phyloP scores from a whole-genome alignment of 2,329 filamentous ascomycete species.

The Sphaerulina populicola region DNA sequence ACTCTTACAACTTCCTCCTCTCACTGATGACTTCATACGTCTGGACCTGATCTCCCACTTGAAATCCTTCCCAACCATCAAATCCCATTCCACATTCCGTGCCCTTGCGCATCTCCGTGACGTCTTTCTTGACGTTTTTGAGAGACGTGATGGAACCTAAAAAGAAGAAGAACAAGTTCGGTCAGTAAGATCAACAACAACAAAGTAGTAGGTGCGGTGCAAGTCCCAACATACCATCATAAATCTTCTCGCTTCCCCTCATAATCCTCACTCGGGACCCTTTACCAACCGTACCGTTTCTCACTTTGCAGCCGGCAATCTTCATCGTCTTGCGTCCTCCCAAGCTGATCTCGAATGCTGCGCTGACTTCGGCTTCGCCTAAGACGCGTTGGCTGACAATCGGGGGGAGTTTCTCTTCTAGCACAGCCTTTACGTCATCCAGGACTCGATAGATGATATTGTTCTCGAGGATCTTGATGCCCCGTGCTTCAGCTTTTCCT shows the following conservation, averaged over 20 bases:
- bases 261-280: slow-evolving; percentile 62
- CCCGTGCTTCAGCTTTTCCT: slow-evolving; percentile 58
- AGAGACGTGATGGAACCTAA: slow-evolving; percentile 70
- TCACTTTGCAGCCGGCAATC: slow-evolving; percentile 79
- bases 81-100: slow-evolving; percentile 90
- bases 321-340: slow-evolving; percentile 61
- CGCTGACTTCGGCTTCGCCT: slow-evolving; percentile 78
- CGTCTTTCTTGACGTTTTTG: slow-evolving; percentile 88
- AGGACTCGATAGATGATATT: slow-evolving; percentile 76
- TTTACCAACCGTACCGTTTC: slow-evolving; percentile 65
- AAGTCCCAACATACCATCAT: slow-evolving; percentile 59
- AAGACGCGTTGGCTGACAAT: slow-evolving; percentile 60
- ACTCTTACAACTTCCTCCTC: slow-evolving; percentile 49
- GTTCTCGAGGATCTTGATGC: slow-evolving; percentile 73
- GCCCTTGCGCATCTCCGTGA: slow-evolving; percentile 80
- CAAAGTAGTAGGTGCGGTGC: background rate
- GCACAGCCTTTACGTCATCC: slow-evolving; percentile 59
- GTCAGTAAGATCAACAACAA: slow-evolving; percentile 7
- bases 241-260: slow-evolving; percentile 59
- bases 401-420: slow-evolving; percentile 63
- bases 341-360: slow-evolving; percentile 76
- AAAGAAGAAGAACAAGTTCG: background rate
- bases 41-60: slow-evolving; percentile 77
- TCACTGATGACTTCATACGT: slow-evolving; percentile 72
- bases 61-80: slow-evolving; percentile 66